Evolutionary conservation across 2,329 filamentous ascomycete species (phyloP).

Genomic region (Anthostomella pinea): DNA sequence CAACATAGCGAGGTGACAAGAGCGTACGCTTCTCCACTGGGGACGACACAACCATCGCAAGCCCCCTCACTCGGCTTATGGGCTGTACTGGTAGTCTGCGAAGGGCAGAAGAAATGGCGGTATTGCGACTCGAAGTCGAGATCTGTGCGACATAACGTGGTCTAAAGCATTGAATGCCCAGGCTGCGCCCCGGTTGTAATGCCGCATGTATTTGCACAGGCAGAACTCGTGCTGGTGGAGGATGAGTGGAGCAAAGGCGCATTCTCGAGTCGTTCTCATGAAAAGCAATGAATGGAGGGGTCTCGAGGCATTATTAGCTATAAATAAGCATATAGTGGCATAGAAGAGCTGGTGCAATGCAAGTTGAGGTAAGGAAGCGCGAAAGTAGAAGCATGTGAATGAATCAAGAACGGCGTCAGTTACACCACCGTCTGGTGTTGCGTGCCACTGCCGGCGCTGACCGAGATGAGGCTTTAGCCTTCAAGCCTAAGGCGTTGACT

Average conservation of each 20-base stretch:
- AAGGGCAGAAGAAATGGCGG: constrained; percentile 1
- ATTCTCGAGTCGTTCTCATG: constrained; percentile 16
- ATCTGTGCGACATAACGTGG: constrained; percentile 14
- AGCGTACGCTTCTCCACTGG: constrained; percentile 20
- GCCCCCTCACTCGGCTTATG: constrained; percentile 11
- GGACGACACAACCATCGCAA: constrained; percentile 18
- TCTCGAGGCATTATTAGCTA: constrained; percentile 3
- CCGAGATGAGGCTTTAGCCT: too few species aligned
- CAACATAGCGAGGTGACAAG: neutral
- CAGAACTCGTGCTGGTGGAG: constrained; percentile 16
- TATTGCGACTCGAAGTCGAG: constrained; percentile 6
- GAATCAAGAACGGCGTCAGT: neutral
- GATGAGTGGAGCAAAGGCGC: constrained; percentile 20
- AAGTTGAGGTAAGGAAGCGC: too few species aligned
- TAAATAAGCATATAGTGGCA: constrained; percentile 1
- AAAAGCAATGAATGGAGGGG: neutral
- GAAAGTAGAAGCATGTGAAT: too few species aligned
- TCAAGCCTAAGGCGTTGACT: too few species aligned
- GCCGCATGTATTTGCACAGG: constrained; percentile 16
- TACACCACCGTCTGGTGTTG: constrained; percentile 2
- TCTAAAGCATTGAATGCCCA: constrained; percentile 19
- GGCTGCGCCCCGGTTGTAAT: constrained; percentile 9
- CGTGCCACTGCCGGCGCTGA: too few species aligned
- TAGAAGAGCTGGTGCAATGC: too few species aligned
- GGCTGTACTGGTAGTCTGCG: constrained; percentile 4